Evolutionary conservation across 129 eudicot genomes (phyloP).

Genomic region (Mikania micrantha): DNA sequence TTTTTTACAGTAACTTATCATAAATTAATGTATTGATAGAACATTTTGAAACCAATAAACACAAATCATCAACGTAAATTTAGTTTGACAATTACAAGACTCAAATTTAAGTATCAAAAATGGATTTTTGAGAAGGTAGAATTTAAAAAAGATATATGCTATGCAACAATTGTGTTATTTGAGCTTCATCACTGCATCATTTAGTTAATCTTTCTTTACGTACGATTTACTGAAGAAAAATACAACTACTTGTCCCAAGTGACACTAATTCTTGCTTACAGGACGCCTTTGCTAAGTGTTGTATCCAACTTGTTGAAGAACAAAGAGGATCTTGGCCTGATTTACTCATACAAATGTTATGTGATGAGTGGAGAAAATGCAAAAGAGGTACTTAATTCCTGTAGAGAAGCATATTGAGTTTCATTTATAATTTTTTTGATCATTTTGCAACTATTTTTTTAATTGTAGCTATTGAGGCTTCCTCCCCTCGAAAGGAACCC

Average conservation of each 20-base stretch:
- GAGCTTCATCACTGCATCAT: conserved; percentile 1
- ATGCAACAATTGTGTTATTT: conserved; percentile 3
- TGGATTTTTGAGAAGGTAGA: not conserved
- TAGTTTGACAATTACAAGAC: not conserved
- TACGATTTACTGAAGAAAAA: not conserved
- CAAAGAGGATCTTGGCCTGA: conserved; percentile 82
- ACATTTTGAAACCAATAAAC: not conserved
- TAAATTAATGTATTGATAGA: not conserved
- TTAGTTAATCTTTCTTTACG: not conserved
- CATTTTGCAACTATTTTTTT: not conserved
- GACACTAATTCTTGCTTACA: conserved; percentile 22
- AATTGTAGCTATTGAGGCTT: conserved; percentile 74
- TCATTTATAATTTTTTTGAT: not conserved
- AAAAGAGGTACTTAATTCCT: conserved; percentile 61
- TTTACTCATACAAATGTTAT: conserved; percentile 52
- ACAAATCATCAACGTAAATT: not conserved
- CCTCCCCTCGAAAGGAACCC: conserved; percentile 82
- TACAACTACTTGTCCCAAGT: not conserved
- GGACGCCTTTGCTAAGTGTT: conserved; percentile 52
- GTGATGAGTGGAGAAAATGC: conserved; percentile 96
- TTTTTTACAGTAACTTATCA: not conserved
- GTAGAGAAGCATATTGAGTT: not conserved
- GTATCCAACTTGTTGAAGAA: conserved; percentile 47
- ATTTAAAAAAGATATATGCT: not conserved
- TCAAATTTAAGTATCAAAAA: not conserved